Evolutionary conservation across 805 yeast genomes (phyloP), one percentile per base, ranked within the genome.

Genomic region (Isabelozyma pseudorhagii): DNA sequence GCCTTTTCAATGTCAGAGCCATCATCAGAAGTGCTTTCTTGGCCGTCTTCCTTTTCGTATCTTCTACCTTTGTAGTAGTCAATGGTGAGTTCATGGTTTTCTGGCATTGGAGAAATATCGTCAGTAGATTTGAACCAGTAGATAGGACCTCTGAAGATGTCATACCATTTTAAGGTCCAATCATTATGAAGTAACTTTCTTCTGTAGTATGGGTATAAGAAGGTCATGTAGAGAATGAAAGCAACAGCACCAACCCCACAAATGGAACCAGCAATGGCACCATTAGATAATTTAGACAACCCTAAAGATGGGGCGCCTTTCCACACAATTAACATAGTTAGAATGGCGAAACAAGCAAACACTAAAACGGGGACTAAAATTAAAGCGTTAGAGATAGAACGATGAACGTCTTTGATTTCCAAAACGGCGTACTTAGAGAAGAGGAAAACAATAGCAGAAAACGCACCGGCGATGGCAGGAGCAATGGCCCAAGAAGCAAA

Each of bases 401-500:
- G 60, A 36, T 58, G 58, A 38, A 62, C 54, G 51, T 79, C 66
- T 58, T 79, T 80, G 60, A 82, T 67, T 61, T 85, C 89, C 60
- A 87, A 72, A 39, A 87, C 87, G 48, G 66, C 58, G 56, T 62
- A 84, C 64, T 87, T 87, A 48, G 85, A 78, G 46, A 80, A 64
- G 49, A 83, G 67, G 63, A 85, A 87, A 46, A 83, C 63, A 41
- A 80, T 68, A 3, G 86, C 64, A 4, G 89, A 82, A 54, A 87
- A 78, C 38, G 64, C 58, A 52, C 90, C 93, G 13, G 92, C 86
- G 50, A 86, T 71, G 17, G 74, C 63, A 13, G 93, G 93, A 5
- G 93, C 91, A 68, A 86, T 82, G 60, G 84, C 83, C 92, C 92
- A 87, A 10, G 91, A 83, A 3, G 93, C 92, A 52, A 83, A 80